phyloP scores from a whole-genome alignment of 129 eudicot genomes.

The Escallonia herrerae region DNA sequence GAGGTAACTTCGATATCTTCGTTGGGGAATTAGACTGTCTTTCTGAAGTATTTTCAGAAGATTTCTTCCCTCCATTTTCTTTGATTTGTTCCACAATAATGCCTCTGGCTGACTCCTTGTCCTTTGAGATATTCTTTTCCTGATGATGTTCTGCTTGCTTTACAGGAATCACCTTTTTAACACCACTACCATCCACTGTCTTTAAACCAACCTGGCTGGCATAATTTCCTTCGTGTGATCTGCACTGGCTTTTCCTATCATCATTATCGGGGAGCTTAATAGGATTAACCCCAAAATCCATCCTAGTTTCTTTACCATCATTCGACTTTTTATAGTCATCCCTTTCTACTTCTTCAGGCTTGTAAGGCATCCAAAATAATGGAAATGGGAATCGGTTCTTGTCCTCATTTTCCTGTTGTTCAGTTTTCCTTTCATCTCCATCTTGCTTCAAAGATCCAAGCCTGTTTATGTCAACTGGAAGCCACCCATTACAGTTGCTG shows the following conservation, averaged over 20 bases:
- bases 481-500: constrained; percentile 18
- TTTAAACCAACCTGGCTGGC: constrained; percentile 14
- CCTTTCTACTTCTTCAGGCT: constrained; percentile 22
- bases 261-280: not conserved
- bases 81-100: constrained; percentile 21
- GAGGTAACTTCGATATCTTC: constrained; percentile 63
- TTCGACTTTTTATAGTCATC: constrained; percentile 9
- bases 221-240: not conserved
- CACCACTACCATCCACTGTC: constrained; percentile 5
- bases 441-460: constrained; percentile 12
- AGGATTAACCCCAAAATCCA: not conserved
- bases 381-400: constrained; percentile 30
- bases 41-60: constrained; percentile 1
- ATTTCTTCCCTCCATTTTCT: not conserved
- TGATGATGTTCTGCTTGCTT: constrained; percentile 23
- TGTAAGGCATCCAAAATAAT: constrained; percentile 50
- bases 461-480: constrained; percentile 15
- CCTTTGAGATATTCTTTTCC: constrained; percentile 8
- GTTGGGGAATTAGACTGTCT: constrained; percentile 30
- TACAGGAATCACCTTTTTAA: constrained; percentile 42
- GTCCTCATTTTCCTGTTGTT: constrained; percentile 12
- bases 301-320: constrained; percentile 2
- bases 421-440: constrained; percentile 21
- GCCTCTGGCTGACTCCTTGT: not conserved
- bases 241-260: not conserved